These are phyloP conservation scores for Claviceps fusiformis DNA, from an alignment of 2,329 filamentous ascomycete genomes.

Conservation along the genomic window DNA sequence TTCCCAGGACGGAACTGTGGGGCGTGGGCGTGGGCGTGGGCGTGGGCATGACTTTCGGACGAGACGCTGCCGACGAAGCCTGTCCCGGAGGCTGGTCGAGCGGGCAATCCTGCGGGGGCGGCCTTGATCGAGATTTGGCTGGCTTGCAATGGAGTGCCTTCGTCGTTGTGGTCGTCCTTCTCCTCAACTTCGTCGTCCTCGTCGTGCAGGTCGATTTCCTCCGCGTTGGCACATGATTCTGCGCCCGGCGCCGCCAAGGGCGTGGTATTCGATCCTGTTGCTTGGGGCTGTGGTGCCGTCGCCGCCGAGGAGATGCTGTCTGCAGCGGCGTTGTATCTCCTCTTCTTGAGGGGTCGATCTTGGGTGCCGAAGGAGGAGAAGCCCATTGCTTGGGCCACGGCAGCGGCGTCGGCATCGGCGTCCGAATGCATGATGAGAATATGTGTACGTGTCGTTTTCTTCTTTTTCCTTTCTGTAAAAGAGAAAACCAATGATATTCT, in stretches of 20 bases:
- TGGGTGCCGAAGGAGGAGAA: conserved; percentile 56
- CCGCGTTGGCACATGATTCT: conserved; percentile 18
- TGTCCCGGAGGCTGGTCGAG: conserved; percentile 15
- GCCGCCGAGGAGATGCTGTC: conserved; percentile 24
- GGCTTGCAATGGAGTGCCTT: not conserved
- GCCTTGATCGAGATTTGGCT: conserved; percentile 11
- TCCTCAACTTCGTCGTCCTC: conserved; percentile 11
- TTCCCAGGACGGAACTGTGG: not conserved
- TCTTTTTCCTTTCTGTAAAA: not conserved
- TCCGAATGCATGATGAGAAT: conserved; percentile 9
- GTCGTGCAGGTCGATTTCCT: conserved; percentile 33
- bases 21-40: not conserved
- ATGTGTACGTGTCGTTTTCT: not conserved
- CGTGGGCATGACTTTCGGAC: not conserved
- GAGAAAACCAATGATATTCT: not conserved
- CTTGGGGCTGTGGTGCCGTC: conserved; percentile 4
- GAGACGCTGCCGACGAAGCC: conserved; percentile 3
- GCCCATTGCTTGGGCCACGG: conserved; percentile 57
- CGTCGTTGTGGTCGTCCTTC: not conserved
- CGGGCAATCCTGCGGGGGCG: conserved; percentile 20
- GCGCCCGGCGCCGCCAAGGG: conserved; percentile 16
- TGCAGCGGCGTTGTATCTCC: conserved; percentile 47
- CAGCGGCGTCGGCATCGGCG: conserved; percentile 15
- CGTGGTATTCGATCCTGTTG: conserved; percentile 25
- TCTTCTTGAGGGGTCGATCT: conserved; percentile 44